phyloP scores from a whole-genome alignment of 164 flowering plant genomes.

The Saururus chinensis region DNA sequence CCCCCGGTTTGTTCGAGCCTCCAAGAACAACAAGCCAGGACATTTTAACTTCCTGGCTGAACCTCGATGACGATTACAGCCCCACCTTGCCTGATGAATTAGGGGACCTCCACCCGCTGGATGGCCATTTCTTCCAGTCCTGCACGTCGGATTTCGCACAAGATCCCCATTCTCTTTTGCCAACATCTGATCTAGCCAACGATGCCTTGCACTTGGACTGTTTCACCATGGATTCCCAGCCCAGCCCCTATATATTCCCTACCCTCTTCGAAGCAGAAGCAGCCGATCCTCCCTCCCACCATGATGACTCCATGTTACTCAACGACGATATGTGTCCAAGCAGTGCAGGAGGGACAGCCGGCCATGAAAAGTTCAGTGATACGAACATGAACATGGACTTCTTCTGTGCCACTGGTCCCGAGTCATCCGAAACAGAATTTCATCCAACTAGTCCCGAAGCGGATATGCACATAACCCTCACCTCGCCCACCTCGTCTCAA shows the following conservation, averaged over 20 bases:
- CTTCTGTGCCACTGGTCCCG: background rate
- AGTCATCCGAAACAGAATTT: background rate
- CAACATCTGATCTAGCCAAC: background rate
- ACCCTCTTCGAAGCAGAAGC: too few relatives aligned
- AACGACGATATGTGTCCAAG: background rate
- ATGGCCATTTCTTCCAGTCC: constrained; percentile 4
- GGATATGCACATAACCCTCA: background rate
- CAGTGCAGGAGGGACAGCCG: background rate
- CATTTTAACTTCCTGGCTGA: too few relatives aligned
- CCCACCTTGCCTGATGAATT: background rate
- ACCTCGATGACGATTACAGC: background rate
- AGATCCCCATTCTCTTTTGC: background rate
- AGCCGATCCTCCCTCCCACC: background rate
- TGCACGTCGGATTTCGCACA: background rate
- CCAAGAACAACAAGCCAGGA: too few relatives aligned
- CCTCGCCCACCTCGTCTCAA: background rate
- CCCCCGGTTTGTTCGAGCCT: too few relatives aligned
- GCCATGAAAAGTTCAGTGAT: background rate
- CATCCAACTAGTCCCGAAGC: background rate
- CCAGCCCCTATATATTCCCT: too few relatives aligned
- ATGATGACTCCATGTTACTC: background rate
- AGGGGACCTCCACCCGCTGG: constrained; percentile 3
- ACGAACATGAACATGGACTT: background rate
- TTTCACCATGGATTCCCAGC: too few relatives aligned
- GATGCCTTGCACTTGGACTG: background rate